phyloP scores from a whole-genome alignment of 352 stramenopile genomes.

The Pythium plurisporium region DNA sequence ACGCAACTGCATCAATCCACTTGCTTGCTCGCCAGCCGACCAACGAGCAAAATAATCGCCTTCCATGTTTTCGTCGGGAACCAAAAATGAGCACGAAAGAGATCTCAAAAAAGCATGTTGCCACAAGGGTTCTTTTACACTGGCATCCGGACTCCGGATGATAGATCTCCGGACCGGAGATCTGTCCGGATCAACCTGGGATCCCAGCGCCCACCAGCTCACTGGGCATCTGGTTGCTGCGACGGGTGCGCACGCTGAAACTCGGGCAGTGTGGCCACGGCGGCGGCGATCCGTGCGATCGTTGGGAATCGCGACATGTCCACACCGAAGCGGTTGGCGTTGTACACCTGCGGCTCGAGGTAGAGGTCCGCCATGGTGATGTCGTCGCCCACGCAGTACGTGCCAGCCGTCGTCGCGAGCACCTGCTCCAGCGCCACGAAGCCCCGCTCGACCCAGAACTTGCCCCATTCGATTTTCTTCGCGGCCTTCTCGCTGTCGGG shows the following conservation, averaged over 20 bases:
- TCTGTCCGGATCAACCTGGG: not conserved
- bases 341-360: slow-evolving; percentile 91
- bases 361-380: slow-evolving; percentile 89
- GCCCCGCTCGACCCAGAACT: slow-evolving; percentile 76
- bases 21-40: too few species aligned
- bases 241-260: slow-evolving; percentile 84
- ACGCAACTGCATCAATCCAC: too few species aligned
- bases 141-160: too few species aligned
- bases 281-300: slow-evolving; percentile 74
- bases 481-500: slow-evolving; percentile 45
- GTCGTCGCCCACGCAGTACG: slow-evolving; percentile 70
- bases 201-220: not conserved
- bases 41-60: too few species aligned
- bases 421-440: slow-evolving; percentile 81
- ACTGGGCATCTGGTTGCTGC: slow-evolving; percentile 66
- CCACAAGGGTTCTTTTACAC: too few species aligned
- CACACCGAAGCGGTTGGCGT: slow-evolving; percentile 85
- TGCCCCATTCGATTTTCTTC: slow-evolving; percentile 50
- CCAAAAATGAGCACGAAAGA: too few species aligned
- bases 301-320: slow-evolving; percentile 86
- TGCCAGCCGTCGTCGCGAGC: slow-evolving; percentile 43
- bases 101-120: too few species aligned
- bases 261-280: slow-evolving; percentile 59
- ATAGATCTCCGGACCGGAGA: too few species aligned
- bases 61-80: too few species aligned